Evolutionary conservation across 1,284 basidiomycete genomes (phyloP).

Genomic region (Xerocomus nothofagi): DNA sequence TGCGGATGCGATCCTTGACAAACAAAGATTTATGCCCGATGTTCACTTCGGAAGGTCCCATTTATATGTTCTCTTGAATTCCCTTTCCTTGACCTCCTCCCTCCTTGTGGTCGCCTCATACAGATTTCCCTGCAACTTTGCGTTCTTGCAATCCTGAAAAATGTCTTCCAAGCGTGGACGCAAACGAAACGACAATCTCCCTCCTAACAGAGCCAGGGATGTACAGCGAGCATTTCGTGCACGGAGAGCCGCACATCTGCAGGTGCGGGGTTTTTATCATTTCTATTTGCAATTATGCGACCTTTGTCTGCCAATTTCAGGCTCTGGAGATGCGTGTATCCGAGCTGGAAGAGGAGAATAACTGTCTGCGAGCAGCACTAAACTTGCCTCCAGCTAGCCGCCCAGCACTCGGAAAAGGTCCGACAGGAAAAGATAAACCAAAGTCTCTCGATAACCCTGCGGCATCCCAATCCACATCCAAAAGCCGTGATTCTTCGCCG

Average conservation of each 20-base stretch:
- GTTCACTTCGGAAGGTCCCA: constrained; percentile 36
- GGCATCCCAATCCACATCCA: constrained; percentile 34
- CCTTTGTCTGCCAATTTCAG: constrained; percentile 45
- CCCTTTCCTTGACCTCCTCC: constrained; percentile 31
- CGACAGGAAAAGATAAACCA: constrained; percentile 79
- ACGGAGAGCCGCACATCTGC: constrained; percentile 84
- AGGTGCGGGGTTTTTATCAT: constrained; percentile 51
- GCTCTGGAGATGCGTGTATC: constrained; percentile 80
- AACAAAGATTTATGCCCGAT: constrained; percentile 39
- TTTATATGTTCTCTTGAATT: constrained; percentile 43
- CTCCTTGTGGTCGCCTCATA: constrained; percentile 29
- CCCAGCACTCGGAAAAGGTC: constrained; percentile 72
- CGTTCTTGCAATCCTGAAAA: constrained; percentile 14
- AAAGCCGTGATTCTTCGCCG: constrained; percentile 42
- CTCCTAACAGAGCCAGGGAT: constrained; percentile 88
- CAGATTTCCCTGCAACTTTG: constrained; percentile 16
- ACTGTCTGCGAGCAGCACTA: constrained; percentile 70
- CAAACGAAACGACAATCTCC: constrained; percentile 89
- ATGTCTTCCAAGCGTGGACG: constrained; percentile 88
- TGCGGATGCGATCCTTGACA: constrained; percentile 37
- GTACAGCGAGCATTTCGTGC: constrained; percentile 92
- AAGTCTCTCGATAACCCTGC: constrained; percentile 41
- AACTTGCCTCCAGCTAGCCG: constrained; percentile 75
- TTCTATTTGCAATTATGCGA: constrained; percentile 42
- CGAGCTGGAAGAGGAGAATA: constrained; percentile 85